These are phyloP conservation scores for Dissophora ornata DNA, from an alignment of 192 early-diverging fungal species.

Conservation along the genomic window DNA sequence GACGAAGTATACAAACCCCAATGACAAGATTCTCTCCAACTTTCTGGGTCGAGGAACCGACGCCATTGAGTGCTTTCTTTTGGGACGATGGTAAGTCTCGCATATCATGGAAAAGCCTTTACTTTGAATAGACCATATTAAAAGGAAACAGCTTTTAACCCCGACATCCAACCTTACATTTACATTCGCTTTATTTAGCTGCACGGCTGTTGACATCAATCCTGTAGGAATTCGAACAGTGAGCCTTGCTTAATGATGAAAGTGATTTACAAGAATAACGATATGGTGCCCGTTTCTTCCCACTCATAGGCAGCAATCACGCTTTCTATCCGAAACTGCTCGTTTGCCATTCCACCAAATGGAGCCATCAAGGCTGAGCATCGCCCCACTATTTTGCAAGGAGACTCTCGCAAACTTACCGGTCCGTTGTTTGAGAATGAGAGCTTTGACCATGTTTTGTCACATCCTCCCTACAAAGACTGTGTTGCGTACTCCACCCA, in stretches of 20 bases:
- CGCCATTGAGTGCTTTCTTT: conserved; percentile 88
- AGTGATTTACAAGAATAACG: no score
- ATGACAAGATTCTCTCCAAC: conserved; percentile 88
- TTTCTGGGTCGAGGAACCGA: conserved; percentile 95
- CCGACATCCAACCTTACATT: no score
- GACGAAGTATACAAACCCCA: conserved; percentile 77
- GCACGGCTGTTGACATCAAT: conserved; percentile 89
- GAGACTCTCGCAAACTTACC: conserved; percentile 78
- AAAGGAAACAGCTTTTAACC: no score
- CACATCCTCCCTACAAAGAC: conserved; percentile 96
- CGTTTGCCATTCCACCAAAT: conserved; percentile 78
- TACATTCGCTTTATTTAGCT: no score
- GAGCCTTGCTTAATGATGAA: neutral
- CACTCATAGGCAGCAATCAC: conserved; percentile 80
- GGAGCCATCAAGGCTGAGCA: conserved; percentile 76
- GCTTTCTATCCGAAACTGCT: conserved; percentile 87
- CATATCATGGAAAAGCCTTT: no score
- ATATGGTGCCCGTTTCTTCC: neutral
- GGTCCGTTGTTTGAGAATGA: conserved; percentile 77
- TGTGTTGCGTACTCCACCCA: conserved; percentile 87
- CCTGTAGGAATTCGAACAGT: conserved; percentile 60
- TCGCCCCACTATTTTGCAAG: conserved; percentile 84
- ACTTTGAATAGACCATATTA: no score
- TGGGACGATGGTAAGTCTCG: conserved; percentile 70
- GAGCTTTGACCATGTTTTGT: conserved; percentile 88